A percentile compares a stretch with the other conserved stretches of the same genome.
Conservation (phyloP, 2,329 filamentous ascomycete genomes). For the Fusarium bactridioides region DNA sequence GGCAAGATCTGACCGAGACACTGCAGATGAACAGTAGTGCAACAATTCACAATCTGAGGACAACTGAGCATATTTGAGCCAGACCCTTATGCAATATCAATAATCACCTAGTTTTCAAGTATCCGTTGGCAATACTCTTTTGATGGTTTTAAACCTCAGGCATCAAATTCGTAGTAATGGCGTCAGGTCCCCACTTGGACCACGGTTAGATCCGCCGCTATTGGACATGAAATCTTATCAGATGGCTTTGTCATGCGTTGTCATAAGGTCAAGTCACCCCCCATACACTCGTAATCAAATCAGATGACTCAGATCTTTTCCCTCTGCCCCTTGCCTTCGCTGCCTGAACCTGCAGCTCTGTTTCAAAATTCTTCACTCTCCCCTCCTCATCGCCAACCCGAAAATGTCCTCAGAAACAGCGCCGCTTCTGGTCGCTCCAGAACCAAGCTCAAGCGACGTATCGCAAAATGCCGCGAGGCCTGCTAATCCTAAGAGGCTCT, state of each 20-base stretch:
- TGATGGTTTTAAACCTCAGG: background rate
- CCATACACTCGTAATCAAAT: background rate
- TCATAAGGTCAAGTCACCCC: slow-evolving; percentile 22
- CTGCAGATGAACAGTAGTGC: no score
- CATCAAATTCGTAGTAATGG: background rate
- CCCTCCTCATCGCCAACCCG: background rate
- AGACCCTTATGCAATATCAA: no score
- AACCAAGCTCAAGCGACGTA: background rate
- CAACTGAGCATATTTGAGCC: no score
- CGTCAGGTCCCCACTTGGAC: slow-evolving; percentile 15
- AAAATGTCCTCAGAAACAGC: slow-evolving; percentile 20
- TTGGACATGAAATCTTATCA: slow-evolving; percentile 40
- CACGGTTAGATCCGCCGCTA: slow-evolving; percentile 37
- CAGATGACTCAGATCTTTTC: background rate
- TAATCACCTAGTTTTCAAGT: background rate
- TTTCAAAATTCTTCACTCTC: background rate
- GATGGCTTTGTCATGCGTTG: slow-evolving; percentile 29
- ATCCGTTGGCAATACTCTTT: background rate
- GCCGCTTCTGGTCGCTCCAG: slow-evolving; percentile 16
- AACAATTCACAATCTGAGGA: no score
- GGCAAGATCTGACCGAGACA: background rate
- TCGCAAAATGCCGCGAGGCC: background rate
- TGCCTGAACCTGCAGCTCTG: background rate
- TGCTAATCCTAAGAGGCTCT: slow-evolving; percentile 14
- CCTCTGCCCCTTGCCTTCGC: background rate